Conservation (phyloP, 305 asterid species). For the Plantago rigida region DNA sequence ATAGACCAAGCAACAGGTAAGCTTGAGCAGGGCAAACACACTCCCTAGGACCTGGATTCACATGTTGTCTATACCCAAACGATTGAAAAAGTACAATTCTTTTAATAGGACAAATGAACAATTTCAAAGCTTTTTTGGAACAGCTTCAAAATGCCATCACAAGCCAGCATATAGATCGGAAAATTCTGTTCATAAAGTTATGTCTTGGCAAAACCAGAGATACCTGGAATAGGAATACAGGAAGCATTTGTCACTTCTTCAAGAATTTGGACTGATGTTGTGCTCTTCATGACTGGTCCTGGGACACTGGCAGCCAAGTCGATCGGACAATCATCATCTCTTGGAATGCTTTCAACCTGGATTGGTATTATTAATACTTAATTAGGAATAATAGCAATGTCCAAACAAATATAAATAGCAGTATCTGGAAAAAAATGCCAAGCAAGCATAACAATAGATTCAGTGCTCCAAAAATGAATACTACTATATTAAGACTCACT, state of each 20-base stretch:
- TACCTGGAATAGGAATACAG: slow-evolving; percentile 33
- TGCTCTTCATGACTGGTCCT: slow-evolving; percentile 17
- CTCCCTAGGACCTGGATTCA: background rate
- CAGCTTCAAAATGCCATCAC: background rate
- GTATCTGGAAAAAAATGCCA: slow-evolving; percentile 3
- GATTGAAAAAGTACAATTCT: background rate
- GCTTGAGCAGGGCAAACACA: background rate
- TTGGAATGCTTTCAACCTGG: slow-evolving; percentile 40
- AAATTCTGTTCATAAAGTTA: background rate
- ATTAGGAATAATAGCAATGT: slow-evolving; percentile 3
- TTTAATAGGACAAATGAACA: too few species aligned
- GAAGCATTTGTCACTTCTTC: slow-evolving; percentile 28
- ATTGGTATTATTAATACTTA: slow-evolving; percentile 10
- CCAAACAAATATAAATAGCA: background rate
- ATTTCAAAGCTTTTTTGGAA: background rate
- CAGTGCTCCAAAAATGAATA: background rate
- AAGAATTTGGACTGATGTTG: slow-evolving; percentile 23
- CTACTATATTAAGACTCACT: slow-evolving; percentile 32
- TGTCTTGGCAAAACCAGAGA: slow-evolving; percentile 7
- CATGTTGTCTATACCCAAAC: background rate
- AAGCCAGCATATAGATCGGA: background rate
- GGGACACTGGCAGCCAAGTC: slow-evolving; percentile 21
- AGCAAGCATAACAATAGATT: background rate
- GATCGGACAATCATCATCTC: slow-evolving; percentile 20
- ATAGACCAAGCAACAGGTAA: too few species aligned